Conservation (phyloP, 2,329 filamentous ascomycete genomes). For the Alternaria burnsii region DNA sequence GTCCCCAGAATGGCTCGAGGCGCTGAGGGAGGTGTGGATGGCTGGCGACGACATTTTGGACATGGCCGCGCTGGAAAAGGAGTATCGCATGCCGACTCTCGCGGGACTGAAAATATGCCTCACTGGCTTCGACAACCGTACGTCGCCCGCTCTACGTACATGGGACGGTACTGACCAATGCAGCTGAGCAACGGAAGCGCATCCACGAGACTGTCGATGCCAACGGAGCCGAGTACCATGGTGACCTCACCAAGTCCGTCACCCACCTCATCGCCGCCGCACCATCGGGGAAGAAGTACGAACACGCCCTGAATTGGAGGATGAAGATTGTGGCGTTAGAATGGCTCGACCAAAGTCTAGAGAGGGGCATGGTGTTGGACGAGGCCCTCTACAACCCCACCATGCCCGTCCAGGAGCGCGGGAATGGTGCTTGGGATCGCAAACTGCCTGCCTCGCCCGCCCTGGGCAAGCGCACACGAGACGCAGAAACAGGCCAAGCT, state of each 20-base stretch:
- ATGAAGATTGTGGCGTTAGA: constrained; percentile 80
- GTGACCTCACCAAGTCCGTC: constrained; percentile 84
- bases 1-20: constrained; percentile 83
- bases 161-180: constrained; percentile 34
- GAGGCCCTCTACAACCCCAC: constrained; percentile 84
- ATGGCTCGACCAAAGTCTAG: constrained; percentile 85
- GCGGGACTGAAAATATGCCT: constrained; percentile 70
- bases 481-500: constrained; percentile 34
- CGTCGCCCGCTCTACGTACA: constrained; percentile 26
- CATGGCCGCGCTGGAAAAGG: constrained; percentile 71
- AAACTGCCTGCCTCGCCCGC: constrained; percentile 51
- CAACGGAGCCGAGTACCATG: constrained; percentile 84
- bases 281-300: constrained; percentile 88
- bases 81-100: constrained; percentile 72
- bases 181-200: constrained; percentile 71
- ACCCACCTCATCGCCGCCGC: constrained; percentile 86
- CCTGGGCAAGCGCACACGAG: constrained; percentile 49
- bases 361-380: constrained; percentile 89
- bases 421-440: constrained; percentile 75
- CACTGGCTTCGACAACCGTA: constrained; percentile 74
- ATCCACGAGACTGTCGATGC: constrained; percentile 73
- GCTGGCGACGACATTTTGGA: constrained; percentile 78
- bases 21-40: constrained; percentile 81
- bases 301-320: constrained; percentile 83
- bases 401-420: constrained; percentile 74